Conservation (phyloP, 2,329 filamentous ascomycete genomes). For the Xenoacremonium recifei region DNA sequence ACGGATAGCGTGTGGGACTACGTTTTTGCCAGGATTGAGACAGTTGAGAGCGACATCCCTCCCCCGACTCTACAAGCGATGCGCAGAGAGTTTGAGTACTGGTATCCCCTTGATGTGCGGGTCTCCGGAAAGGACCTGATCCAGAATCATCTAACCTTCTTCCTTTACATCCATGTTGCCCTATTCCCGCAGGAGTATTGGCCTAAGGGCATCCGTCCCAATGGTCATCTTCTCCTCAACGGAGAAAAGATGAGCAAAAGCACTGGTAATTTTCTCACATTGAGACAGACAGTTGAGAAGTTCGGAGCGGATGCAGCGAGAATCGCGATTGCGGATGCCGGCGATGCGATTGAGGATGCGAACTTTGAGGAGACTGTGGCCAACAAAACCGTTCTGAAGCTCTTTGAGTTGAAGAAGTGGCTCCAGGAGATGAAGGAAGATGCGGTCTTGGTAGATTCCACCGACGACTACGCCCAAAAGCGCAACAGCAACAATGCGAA, state of each 20-base stretch:
- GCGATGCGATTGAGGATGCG: constrained; percentile 90
- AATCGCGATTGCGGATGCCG: constrained; percentile 89
- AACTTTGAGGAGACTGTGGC: constrained; percentile 97
- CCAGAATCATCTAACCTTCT: constrained; percentile 93
- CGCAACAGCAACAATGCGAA: too few species aligned
- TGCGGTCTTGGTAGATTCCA: constrained; percentile 67
- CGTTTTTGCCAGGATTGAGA: constrained; percentile 70
- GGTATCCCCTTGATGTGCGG: constrained; percentile 88
- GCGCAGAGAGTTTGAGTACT: constrained; percentile 93
- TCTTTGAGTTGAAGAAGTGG: constrained; percentile 84
- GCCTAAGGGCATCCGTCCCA: constrained; percentile 81
- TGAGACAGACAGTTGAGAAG: constrained; percentile 81
- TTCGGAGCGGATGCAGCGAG: constrained; percentile 92
- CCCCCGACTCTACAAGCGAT: constrained; percentile 73
- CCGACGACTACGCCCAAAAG: constrained; percentile 67
- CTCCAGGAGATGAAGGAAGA: constrained; percentile 81
- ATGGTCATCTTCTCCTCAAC: constrained; percentile 92
- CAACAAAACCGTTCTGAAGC: constrained; percentile 83
- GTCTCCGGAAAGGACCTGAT: constrained; percentile 92
- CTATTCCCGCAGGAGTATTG: constrained; percentile 87
- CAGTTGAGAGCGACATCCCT: constrained; percentile 68
- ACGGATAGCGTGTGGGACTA: constrained; percentile 96
- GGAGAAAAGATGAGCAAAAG: constrained; percentile 99
- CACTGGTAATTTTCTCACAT: constrained; percentile 94
- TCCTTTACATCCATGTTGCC: constrained; percentile 89